Base-by-base conservation (phyloP, 23 red algal species). In the Gracilariopsis chorda region DNA sequence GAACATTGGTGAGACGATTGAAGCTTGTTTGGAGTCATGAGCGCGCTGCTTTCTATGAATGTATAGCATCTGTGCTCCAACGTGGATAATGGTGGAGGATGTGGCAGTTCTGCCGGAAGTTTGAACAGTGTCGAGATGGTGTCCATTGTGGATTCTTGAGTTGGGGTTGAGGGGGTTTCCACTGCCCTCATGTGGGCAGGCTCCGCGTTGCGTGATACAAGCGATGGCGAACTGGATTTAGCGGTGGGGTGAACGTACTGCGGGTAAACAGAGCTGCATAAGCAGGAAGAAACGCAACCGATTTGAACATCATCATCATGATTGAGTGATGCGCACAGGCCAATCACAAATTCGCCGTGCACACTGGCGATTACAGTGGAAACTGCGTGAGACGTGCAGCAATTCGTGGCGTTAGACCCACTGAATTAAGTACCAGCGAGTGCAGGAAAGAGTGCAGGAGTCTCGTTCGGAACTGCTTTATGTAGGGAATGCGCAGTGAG, bases 1-100 rank as follows among this genome's bases (percentile, higher is more conserved):
- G n/a, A n/a, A n/a, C n/a, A n/a, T n/a, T n/a, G n/a, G n/a, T n/a
- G n/a, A n/a, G n/a, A n/a, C n/a, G n/a, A n/a, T n/a, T n/a, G n/a
- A n/a, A n/a, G n/a, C n/a, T n/a, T n/a, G n/a, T n/a, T n/a, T n/a
- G n/a, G n/a, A n/a, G n/a, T n/a, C n/a, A n/a, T n/a, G n/a, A n/a
- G n/a, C n/a, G n/a, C n/a, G n/a, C n/a, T n/a, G n/a, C n/a, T n/a
- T n/a, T n/a, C n/a, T n/a, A n/a, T n/a, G n/a, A n/a, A n/a, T n/a
- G n/a, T n/a, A n/a, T n/a, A n/a, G n/a, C n/a, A n/a, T n/a, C n/a
- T 51, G 62, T 91, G 88, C 19, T 47, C 42, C 27, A 91, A 72
- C 13, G 77, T 75, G 43, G 88, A 59, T n/a, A 80, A 65, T 56
- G 74, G 74, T 7, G 88, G 59, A 19, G 88, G 88, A 52, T 77